Evolutionary conservation across 139 green algal genomes (phyloP).

Genomic region (Chlamydomonas sp.): DNA sequence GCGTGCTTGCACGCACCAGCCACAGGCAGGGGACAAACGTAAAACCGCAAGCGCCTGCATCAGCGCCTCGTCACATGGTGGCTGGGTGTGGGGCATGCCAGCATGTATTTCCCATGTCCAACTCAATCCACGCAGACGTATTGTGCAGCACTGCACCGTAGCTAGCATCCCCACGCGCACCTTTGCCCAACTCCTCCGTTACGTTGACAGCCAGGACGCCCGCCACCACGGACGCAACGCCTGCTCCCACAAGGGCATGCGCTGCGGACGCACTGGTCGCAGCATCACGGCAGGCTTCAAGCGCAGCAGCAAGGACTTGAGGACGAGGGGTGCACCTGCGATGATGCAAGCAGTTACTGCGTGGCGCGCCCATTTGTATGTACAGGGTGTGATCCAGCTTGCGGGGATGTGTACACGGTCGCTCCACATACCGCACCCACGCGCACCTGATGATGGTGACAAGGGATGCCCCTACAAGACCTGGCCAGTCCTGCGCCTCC

Average conservation of each 20-base stretch:
- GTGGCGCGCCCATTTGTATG: neutral
- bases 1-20: neutral
- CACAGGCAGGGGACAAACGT: neutral
- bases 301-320: neutral
- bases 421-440: too few species aligned
- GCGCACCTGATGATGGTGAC: too few species aligned
- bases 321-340: neutral
- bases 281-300: constrained; percentile 13
- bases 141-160: neutral
- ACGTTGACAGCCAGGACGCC: neutral
- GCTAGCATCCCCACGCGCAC: neutral
- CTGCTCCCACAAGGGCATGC: constrained; percentile 3
- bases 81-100: too few species aligned
- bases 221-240: neutral
- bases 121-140: too few species aligned
- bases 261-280: neutral
- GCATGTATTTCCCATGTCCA: too few species aligned
- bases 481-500: too few species aligned
- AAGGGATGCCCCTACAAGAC: too few species aligned
- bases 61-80: too few species aligned
- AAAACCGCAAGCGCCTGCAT: too few species aligned
- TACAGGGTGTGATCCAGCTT: too few species aligned
- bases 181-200: neutral
- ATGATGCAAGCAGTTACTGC: too few species aligned
- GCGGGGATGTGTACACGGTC: too few species aligned